These are phyloP conservation scores for Russula vinacea DNA, from an alignment of 768 basidiomycete species.

Conservation along the genomic window DNA sequence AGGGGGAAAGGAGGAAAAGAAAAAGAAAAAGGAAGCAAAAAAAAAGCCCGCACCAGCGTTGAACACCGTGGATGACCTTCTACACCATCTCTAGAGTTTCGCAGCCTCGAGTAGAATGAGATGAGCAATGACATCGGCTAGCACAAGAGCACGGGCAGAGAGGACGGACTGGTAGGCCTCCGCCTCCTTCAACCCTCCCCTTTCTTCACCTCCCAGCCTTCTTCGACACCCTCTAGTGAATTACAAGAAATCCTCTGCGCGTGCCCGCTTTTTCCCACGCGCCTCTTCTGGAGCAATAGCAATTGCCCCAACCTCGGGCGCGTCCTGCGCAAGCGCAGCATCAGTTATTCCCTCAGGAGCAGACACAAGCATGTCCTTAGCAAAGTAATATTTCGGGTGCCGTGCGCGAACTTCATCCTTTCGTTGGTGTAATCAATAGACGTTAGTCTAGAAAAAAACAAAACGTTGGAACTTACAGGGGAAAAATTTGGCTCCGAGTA, in stretches of 20 bases:
- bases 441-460: background rate
- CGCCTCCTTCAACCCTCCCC: constrained; percentile 19
- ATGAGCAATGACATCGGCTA: constrained; percentile 31
- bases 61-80: constrained; percentile 6
- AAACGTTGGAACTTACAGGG: constrained; percentile 50
- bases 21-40: constrained; percentile 22
- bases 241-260: constrained; percentile 82
- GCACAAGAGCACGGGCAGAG: constrained; percentile 30
- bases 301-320: constrained; percentile 19
- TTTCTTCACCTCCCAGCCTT: constrained; percentile 10
- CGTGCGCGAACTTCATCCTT: constrained; percentile 79
- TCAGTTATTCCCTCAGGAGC: constrained; percentile 36
- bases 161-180: constrained; percentile 38
- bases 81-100: constrained; percentile 18
- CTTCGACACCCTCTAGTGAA: constrained; percentile 3
- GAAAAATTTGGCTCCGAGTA: constrained; percentile 75
- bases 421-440: constrained; percentile 2
- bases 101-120: constrained; percentile 22
- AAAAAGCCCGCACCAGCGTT: constrained; percentile 31
- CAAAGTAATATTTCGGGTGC: constrained; percentile 57
- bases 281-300: constrained; percentile 48
- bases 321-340: constrained; percentile 33
- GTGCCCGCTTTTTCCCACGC: constrained; percentile 78
- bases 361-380: constrained; percentile 39
- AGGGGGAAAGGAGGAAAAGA: constrained; percentile 17